Conservation (phyloP, 2,329 filamentous ascomycete genomes). For the Ascochyta pisi region DNA sequence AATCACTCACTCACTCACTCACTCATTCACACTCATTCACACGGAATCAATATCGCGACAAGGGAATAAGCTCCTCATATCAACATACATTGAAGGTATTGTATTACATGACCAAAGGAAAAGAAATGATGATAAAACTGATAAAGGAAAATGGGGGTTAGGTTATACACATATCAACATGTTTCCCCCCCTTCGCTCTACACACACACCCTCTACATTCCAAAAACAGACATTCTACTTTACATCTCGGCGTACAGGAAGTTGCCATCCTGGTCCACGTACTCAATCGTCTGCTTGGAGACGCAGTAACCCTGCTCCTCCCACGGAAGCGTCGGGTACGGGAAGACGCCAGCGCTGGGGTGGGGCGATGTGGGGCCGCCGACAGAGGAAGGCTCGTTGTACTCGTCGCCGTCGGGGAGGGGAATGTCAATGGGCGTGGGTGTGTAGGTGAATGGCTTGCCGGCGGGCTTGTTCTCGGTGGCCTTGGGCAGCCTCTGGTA, state of each 20-base stretch:
- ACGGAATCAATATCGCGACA: background rate
- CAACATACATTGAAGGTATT: slow-evolving; percentile 9
- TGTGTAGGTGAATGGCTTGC: slow-evolving; percentile 38
- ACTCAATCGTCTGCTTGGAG: slow-evolving; percentile 41
- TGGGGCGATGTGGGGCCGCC: slow-evolving; percentile 5
- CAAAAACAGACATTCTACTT: background rate
- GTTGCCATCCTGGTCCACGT: slow-evolving; percentile 43
- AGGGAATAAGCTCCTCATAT: background rate
- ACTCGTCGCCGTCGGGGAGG: slow-evolving; percentile 23
- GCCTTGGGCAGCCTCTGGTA: slow-evolving; percentile 36
- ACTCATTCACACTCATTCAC: too few species aligned
- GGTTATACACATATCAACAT: background rate
- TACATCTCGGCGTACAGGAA: slow-evolving; percentile 39
- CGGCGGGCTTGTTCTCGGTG: slow-evolving; percentile 39
- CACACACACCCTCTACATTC: background rate
- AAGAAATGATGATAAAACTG: background rate
- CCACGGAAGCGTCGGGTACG: slow-evolving; percentile 29
- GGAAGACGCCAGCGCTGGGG: slow-evolving; percentile 20
- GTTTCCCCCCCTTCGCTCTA: background rate
- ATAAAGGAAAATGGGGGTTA: background rate
- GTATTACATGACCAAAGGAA: background rate
- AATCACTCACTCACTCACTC: too few species aligned
- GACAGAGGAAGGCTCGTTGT: slow-evolving; percentile 13
- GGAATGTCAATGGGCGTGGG: slow-evolving; percentile 29
- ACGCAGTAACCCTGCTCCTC: slow-evolving; percentile 42